Percentiles rank a stretch among this genome's conserved stretches.
phyloP scores from a whole-genome alignment of 1,139 yeast species.

The Suhomyces chickasaworum region DNA sequence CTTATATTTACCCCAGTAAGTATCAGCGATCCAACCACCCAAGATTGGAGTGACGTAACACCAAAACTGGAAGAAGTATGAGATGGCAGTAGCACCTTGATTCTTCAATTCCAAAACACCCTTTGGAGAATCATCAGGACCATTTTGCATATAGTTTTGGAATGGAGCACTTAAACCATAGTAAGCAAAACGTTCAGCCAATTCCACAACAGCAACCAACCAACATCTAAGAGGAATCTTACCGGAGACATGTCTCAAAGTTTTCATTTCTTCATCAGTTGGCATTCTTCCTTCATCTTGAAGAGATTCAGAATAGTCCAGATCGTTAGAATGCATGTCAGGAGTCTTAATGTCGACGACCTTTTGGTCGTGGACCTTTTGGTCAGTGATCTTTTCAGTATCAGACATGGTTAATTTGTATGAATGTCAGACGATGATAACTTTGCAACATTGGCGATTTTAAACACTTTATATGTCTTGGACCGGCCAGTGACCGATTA shows the following conservation, averaged over 20 bases:
- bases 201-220: slow-evolving; percentile 26
- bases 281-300: slow-evolving; percentile 21
- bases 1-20: slow-evolving; percentile 24
- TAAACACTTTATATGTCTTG: background rate
- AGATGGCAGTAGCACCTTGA: slow-evolving; percentile 39
- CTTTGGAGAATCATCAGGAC: slow-evolving; percentile 44
- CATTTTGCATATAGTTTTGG: slow-evolving; percentile 71
- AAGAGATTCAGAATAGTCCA: background rate
- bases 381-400: background rate
- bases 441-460: background rate
- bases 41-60: slow-evolving; percentile 26
- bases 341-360: background rate
- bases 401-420: background rate
- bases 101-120: slow-evolving; percentile 68
- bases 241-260: slow-evolving; percentile 24
- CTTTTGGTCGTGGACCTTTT: background rate
- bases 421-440: background rate
- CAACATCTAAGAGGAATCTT: slow-evolving; percentile 27
- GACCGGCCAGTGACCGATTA: background rate
- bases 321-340: background rate
- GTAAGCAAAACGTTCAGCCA: slow-evolving; percentile 26
- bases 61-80: slow-evolving; percentile 28
- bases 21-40: slow-evolving; percentile 28
- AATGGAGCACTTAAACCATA: slow-evolving; percentile 60
- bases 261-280: slow-evolving; percentile 22